Conservation (phyloP, 116 monocot species). For the Iris pallida region DNA sequence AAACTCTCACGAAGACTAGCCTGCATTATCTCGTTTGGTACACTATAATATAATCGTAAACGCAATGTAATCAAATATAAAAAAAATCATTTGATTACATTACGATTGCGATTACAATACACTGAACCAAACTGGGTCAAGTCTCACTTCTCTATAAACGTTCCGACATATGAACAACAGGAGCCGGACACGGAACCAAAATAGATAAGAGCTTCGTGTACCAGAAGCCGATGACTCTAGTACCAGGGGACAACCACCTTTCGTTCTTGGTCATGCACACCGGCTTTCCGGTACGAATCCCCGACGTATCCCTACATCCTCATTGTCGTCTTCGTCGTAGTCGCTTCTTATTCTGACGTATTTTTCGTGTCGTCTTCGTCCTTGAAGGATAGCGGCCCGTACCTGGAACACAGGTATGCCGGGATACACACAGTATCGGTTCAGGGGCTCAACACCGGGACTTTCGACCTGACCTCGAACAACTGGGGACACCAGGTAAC, state of each 20-base stretch:
- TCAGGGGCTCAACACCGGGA: constrained; percentile 89
- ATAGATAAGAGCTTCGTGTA: constrained; percentile 49
- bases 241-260: constrained; percentile 58
- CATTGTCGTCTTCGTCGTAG: background rate
- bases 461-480: constrained; percentile 56
- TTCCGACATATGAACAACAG: constrained; percentile 15
- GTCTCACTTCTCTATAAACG: background rate
- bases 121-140: background rate
- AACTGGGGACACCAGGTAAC: constrained; percentile 61
- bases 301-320: background rate
- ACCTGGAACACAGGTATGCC: constrained; percentile 50
- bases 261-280: constrained; percentile 47
- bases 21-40: background rate
- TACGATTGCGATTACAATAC: too few relatives aligned
- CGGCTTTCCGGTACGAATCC: constrained; percentile 58
- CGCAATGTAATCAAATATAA: too few relatives aligned
- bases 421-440: constrained; percentile 49
- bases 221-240: constrained; percentile 47
- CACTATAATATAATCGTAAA: too few relatives aligned
- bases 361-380: background rate
- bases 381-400: constrained; percentile 70
- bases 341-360: background rate
- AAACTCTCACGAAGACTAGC: constrained; percentile 6
- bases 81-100: too few relatives aligned
- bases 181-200: constrained; percentile 62